Evolutionary conservation across 495 filamentous ascomycete genomes (phyloP).

Genomic region (Xylaria castorea): DNA sequence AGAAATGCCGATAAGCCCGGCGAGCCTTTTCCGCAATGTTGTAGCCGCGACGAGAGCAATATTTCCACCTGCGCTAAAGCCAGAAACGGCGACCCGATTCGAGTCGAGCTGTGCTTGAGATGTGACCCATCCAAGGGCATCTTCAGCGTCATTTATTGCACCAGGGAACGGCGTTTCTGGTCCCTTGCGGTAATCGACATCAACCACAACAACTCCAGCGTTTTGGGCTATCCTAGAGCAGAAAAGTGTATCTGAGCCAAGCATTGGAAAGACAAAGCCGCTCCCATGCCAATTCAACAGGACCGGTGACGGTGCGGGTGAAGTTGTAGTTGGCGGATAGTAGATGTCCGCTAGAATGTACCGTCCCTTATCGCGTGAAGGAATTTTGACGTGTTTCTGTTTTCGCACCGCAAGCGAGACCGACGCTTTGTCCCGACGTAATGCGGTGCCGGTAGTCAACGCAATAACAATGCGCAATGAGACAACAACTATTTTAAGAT

Average conservation of each 20-base stretch:
- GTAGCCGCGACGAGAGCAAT: conserved; percentile 21
- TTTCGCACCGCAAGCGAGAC: not conserved
- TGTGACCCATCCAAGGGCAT: conserved; percentile 27
- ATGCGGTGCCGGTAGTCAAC: not conserved
- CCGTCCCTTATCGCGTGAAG: conserved; percentile 20
- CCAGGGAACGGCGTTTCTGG: conserved; percentile 25
- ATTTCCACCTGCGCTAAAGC: conserved; percentile 27
- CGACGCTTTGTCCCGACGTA: not conserved
- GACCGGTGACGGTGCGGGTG: conserved; percentile 1
- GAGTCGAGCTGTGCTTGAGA: conserved; percentile 25
- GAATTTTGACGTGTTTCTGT: conserved; percentile 19
- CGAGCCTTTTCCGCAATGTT: not conserved
- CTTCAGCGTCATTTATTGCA: conserved; percentile 24
- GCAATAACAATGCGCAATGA: not conserved
- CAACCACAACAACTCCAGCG: not conserved
- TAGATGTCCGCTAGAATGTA: conserved; percentile 19
- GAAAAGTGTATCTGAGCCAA: not conserved
- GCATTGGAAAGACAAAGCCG: not conserved
- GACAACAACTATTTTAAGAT: not conserved
- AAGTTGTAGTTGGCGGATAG: not conserved
- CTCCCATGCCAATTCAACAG: not conserved
- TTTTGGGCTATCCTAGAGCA: not conserved
- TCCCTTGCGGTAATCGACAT: not conserved
- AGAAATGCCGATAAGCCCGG: not conserved
- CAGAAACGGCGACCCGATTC: conserved; percentile 22